Conservation (phyloP, 2,329 filamentous ascomycete genomes). For the Colletotrichum euphorbiae region DNA sequence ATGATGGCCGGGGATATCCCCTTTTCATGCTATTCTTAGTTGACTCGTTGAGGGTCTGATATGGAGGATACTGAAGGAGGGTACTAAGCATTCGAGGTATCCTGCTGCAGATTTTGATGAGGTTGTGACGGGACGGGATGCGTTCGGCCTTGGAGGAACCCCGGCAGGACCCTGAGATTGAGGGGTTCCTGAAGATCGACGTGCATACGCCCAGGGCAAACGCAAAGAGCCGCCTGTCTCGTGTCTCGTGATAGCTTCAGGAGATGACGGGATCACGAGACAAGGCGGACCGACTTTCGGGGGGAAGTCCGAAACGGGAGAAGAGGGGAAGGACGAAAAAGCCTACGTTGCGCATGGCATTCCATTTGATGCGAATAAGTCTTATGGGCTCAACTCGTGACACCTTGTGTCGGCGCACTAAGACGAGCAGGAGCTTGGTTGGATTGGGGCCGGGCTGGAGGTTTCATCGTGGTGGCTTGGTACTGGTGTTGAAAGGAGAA, state of each 20-base stretch:
- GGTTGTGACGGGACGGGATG: not conserved
- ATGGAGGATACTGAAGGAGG: conserved; percentile 16
- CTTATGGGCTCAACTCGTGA: conserved; percentile 5
- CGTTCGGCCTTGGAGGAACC: conserved; percentile 10
- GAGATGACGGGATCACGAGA: conserved; percentile 24
- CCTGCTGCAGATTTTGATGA: not conserved
- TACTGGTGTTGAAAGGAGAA: not conserved
- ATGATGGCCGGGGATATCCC: conserved; percentile 17
- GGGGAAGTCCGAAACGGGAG: not conserved
- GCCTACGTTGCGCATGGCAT: not conserved
- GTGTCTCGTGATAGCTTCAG: conserved; percentile 36
- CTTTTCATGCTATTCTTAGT: conserved; percentile 13
- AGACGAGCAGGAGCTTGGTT: not conserved
- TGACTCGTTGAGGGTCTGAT: conserved; percentile 23
- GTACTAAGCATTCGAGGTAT: conserved; percentile 25
- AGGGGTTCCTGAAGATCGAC: conserved; percentile 9
- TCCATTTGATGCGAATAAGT: not conserved
- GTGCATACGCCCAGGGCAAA: conserved; percentile 1
- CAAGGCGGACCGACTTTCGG: not conserved
- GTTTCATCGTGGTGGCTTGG: not conserved
- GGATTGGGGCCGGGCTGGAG: not conserved
- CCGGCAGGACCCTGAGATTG: conserved; percentile 28
- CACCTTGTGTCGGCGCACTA: conserved; percentile 11
- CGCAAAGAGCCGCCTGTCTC: conserved; percentile 3
- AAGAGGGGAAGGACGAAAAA: not conserved